Conservation (phyloP, 163 green algal genomes). For the Scenedesmus sp. region DNA sequence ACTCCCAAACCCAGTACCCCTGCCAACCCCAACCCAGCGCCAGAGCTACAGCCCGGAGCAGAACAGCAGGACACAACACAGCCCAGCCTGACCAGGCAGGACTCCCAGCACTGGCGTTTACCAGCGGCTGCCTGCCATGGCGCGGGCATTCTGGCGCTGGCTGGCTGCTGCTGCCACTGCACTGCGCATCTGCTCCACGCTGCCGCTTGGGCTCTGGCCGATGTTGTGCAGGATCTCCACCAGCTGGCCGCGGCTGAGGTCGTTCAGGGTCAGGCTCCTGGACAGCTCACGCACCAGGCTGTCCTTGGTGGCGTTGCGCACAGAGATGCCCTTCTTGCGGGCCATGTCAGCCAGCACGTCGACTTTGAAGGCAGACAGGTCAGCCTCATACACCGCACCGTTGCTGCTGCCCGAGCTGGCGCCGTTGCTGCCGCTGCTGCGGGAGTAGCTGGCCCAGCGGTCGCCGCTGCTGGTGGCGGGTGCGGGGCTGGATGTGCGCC, state of each 20-base stretch:
- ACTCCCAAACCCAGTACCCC: neutral
- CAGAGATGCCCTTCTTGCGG: slow-evolving; percentile 50
- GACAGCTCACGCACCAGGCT: slow-evolving; percentile 30
- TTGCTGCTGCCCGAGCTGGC: neutral
- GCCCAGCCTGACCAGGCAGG: neutral
- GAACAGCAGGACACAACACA: slow-evolving; percentile 16
- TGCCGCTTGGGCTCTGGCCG: slow-evolving; percentile 28
- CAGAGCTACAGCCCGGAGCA: neutral
- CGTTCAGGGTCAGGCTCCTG: slow-evolving; percentile 2
- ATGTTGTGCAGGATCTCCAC: slow-evolving; percentile 47
- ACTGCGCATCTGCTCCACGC: slow-evolving; percentile 36
- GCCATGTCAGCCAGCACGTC: slow-evolving; percentile 44
- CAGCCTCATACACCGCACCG: slow-evolving; percentile 33
- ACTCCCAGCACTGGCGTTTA: slow-evolving; percentile 5
- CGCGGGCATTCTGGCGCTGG: slow-evolving; percentile 46
- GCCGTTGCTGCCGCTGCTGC: slow-evolving; percentile 42
- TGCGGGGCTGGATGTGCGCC: slow-evolving; percentile 15
- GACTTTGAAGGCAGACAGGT: slow-evolving; percentile 34
- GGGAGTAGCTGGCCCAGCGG: slow-evolving; percentile 47
- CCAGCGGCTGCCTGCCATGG: slow-evolving; percentile 31
- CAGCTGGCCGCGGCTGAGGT: slow-evolving; percentile 51
- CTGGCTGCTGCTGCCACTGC: slow-evolving; percentile 35
- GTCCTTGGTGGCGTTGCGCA: slow-evolving; percentile 54
- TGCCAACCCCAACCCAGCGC: neutral
- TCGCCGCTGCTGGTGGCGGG: slow-evolving; percentile 21